Percentiles rank a stretch among this genome's conserved stretches.
These are phyloP conservation scores for Calamus simplicifolius DNA, from an alignment of 176 grass and related monocot genomes.

Conservation along the genomic window DNA sequence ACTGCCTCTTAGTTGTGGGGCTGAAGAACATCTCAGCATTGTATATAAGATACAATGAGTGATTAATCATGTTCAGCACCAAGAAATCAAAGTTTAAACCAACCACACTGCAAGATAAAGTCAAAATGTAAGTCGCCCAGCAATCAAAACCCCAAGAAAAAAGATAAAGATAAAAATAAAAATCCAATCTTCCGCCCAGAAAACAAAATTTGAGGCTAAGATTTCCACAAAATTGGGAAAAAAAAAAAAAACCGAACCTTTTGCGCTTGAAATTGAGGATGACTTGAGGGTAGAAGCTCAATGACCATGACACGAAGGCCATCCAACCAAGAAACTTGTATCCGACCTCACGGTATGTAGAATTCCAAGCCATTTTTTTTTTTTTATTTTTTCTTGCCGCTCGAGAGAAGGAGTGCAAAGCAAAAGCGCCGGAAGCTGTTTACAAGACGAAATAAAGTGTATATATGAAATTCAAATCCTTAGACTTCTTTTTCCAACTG, in stretches of 20 bases:
- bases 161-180: not conserved
- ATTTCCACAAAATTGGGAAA: not conserved
- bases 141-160: not conserved
- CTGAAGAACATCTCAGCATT: slow-evolving; percentile 78
- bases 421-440: too few species aligned
- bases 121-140: not conserved
- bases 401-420: too few species aligned
- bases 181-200: not conserved
- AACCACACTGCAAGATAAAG: slow-evolving; percentile 61
- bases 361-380: slow-evolving; percentile 70
- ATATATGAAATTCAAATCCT: too few species aligned
- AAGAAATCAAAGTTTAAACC: slow-evolving; percentile 92
- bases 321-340: slow-evolving; percentile 87
- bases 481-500: too few species aligned
- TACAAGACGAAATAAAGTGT: too few species aligned
- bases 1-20: slow-evolving; percentile 59
- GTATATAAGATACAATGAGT: slow-evolving; percentile 91
- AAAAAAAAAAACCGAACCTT: slow-evolving; percentile 46
- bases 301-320: slow-evolving; percentile 89
- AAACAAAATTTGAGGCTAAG: not conserved
- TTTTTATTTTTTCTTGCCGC: too few species aligned
- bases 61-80: slow-evolving; percentile 88
- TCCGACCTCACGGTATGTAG: slow-evolving; percentile 47
- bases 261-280: slow-evolving; percentile 84
- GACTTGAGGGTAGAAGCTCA: slow-evolving; percentile 96